phyloP scores from a whole-genome alignment of 768 basidiomycete genomes.

The Hydnum rufescens region DNA sequence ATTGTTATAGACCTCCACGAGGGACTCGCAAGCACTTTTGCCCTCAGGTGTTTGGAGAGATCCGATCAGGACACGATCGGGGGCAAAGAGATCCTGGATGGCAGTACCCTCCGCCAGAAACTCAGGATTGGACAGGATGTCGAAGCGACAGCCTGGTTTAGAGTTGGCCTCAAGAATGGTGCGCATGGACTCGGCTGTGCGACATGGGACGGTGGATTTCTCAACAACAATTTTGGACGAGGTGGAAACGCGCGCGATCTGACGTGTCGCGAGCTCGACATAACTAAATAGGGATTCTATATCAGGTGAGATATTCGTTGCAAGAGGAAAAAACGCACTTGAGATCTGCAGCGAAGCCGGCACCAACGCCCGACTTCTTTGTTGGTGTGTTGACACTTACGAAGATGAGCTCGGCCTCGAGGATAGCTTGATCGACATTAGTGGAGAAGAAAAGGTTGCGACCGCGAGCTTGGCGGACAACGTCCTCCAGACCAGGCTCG shows the following conservation, averaged over 20 bases:
- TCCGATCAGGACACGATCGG: constrained; percentile 94
- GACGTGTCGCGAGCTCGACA: constrained; percentile 90
- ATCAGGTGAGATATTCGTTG: not conserved
- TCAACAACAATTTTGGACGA: constrained; percentile 97
- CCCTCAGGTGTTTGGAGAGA: constrained; percentile 83
- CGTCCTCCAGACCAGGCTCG: constrained; percentile 86
- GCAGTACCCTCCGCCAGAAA: constrained; percentile 98
- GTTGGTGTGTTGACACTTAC: constrained; percentile 98
- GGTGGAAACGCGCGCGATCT: constrained; percentile 78
- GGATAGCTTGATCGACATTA: constrained; percentile 81
- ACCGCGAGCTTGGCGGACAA: constrained; percentile 72
- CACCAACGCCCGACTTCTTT: constrained; percentile 94
- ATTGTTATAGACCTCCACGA: constrained; percentile 74
- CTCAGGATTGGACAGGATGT: constrained; percentile 98
- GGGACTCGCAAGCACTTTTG: constrained; percentile 52
- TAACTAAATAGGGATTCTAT: constrained; percentile 36
- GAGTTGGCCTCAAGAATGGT: constrained; percentile 98
- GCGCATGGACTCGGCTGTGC: constrained; percentile 98
- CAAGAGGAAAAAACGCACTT: constrained; percentile 40
- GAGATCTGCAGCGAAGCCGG: constrained; percentile 94
- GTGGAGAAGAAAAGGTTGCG: constrained; percentile 96
- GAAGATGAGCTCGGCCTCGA: constrained; percentile 93
- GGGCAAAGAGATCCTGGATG: constrained; percentile 66
- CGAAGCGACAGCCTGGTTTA: constrained; percentile 73
- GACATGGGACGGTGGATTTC: constrained; percentile 96